Conservation (phyloP, 306 rosid species). For the Dryas octopetala region DNA sequence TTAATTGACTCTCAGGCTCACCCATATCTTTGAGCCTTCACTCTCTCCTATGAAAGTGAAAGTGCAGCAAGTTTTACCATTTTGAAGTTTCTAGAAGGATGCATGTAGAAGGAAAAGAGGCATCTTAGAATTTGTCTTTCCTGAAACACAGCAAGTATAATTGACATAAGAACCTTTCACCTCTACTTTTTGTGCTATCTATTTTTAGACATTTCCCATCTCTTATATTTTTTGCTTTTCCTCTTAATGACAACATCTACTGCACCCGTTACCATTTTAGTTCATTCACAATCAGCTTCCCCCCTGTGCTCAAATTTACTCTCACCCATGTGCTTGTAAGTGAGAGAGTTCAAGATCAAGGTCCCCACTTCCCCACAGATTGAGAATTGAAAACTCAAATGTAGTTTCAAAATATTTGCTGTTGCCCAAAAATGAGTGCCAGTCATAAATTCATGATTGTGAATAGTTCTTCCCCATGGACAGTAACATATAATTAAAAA, state of each 20-base stretch:
- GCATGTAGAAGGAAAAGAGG: slow-evolving; percentile 55
- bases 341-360: slow-evolving; percentile 24
- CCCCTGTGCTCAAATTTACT: slow-evolving; percentile 33
- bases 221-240: slow-evolving; percentile 33
- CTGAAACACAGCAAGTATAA: slow-evolving; percentile 45
- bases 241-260: slow-evolving; percentile 35
- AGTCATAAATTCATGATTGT: slow-evolving; percentile 11
- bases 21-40: background rate
- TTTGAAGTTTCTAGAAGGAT: slow-evolving; percentile 44
- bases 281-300: slow-evolving; percentile 19
- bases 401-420: background rate
- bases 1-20: slow-evolving; percentile 42
- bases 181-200: slow-evolving; percentile 56
- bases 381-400: background rate
- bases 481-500: background rate
- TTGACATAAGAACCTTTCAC: slow-evolving; percentile 45
- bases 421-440: slow-evolving; percentile 20
- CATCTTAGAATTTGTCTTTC: slow-evolving; percentile 85
- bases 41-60: slow-evolving; percentile 57
- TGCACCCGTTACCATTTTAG: slow-evolving; percentile 35
- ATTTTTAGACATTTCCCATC: slow-evolving; percentile 36
- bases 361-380: slow-evolving; percentile 27
- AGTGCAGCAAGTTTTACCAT: slow-evolving; percentile 48
- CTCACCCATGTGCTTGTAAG: slow-evolving; percentile 47
- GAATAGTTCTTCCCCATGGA: background rate